These are phyloP conservation scores for Schwanniomyces etchellsii DNA, from an alignment of 1,139 yeast genomes.

Conservation along the genomic window DNA sequence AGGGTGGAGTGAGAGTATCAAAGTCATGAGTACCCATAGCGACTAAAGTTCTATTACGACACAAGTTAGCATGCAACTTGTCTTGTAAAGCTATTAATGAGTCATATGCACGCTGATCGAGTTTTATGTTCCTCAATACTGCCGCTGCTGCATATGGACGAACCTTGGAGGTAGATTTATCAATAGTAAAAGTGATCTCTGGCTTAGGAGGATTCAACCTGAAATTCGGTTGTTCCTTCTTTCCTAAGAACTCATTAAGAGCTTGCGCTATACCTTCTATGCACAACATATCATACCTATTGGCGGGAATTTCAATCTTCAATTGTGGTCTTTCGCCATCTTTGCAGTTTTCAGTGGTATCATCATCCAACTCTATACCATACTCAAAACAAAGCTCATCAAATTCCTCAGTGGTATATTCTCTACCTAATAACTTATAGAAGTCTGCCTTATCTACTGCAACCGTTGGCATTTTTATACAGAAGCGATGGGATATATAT, in stretches of 20 bases:
- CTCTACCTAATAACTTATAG: conserved; percentile 71
- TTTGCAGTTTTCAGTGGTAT: conserved; percentile 73
- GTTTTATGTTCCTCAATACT: conserved; percentile 72
- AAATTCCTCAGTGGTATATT: conserved; percentile 85
- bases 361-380: conserved; percentile 97
- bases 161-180: conserved; percentile 61
- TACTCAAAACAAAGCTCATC: conserved; percentile 97
- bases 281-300: conserved; percentile 96
- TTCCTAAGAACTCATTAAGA: conserved; percentile 82
- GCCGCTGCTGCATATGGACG: conserved; percentile 97
- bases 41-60: conserved; percentile 94
- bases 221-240: conserved; percentile 58
- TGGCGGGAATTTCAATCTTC: conserved; percentile 96
- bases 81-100: conserved; percentile 96
- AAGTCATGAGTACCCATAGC: conserved; percentile 98
- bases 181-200: conserved; percentile 61
- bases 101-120: conserved; percentile 81
- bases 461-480: conserved; percentile 78
- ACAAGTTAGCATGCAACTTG: conserved; percentile 88
- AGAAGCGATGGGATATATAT: too few relatives aligned
- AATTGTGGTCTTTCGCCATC: conserved; percentile 89
- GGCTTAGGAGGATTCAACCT: conserved; percentile 58
- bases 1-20: conserved; percentile 77
- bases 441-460: conserved; percentile 92
- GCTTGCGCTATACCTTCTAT: conserved; percentile 98